Evolutionary conservation across 2,329 filamentous ascomycete species (phyloP), one percentile per base, ranked within the genome.

Genomic region (Nemania sp.): DNA sequence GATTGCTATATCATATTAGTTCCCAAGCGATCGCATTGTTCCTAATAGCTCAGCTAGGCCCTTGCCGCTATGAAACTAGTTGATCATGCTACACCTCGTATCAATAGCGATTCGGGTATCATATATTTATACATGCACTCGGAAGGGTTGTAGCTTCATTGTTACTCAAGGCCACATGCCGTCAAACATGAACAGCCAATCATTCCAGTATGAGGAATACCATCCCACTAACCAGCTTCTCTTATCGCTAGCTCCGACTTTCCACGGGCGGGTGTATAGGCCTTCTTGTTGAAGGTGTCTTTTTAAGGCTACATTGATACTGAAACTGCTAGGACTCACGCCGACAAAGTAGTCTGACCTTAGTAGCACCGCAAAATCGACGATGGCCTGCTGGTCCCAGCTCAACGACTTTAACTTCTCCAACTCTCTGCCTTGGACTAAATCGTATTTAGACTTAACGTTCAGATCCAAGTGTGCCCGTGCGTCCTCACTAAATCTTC

Each of bases 121-220:
- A 47, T 35, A 41, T 52, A 24, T 43, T 52, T 35, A 24, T 51
- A 35, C 24, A 52, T 32, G 20, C 26, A 38, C 54, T 22, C 5
- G 22, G 1, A 26, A 3, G 3, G 5, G 15, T 11, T 41, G 1
- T 20, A 10, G 41, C 29, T 38, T n/a, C 2, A 18, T 35, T 10
- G 35, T 35, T 26, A n/a, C 18, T 66, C 62, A 80, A 20, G 80
- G 80, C 81, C 81, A 83, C 69, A 83, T 74, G 0, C 80, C 79
- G 52, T 83, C 81, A 63, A 79, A 83, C 80, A 85, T 85, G 61
- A 83, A 85, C 47, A 84, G 74, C 82, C 82, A 85, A 67, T 85
- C 82, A 13, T 82, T 79, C 79, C 80, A 85, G 72, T 83, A 85
- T 20, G 76, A 77, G 5, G 79, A 77, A 62, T 82, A 84, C 22